Conservation (phyloP, 2,329 filamentous ascomycete genomes). For the Talaromyces piceae region DNA sequence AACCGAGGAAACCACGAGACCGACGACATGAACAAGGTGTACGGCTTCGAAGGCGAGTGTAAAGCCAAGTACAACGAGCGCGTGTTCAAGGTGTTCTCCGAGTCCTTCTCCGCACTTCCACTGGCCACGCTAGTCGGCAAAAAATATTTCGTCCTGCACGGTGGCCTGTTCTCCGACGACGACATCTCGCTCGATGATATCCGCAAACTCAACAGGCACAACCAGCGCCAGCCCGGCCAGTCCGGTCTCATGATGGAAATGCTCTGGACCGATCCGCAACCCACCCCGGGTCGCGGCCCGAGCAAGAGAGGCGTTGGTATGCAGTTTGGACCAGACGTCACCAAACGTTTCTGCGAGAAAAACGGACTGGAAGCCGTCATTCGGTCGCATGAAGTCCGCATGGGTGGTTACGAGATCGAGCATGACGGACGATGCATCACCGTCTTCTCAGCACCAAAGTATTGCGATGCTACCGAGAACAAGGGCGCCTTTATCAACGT, state of each 20-base stretch:
- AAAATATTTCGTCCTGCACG: slow-evolving; percentile 88
- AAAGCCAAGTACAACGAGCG: slow-evolving; percentile 96
- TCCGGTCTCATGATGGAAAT: slow-evolving; percentile 99
- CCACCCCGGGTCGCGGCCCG: slow-evolving; percentile 74
- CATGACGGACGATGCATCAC: slow-evolving; percentile 95
- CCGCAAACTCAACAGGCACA: slow-evolving; percentile 81
- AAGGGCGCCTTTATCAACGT: slow-evolving; percentile 98
- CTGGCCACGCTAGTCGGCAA: slow-evolving; percentile 84
- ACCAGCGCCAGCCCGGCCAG: slow-evolving; percentile 87
- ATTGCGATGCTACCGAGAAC: slow-evolving; percentile 97
- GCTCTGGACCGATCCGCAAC: slow-evolving; percentile 97
- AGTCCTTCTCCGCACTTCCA: slow-evolving; percentile 91
- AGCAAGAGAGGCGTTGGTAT: slow-evolving; percentile 95
- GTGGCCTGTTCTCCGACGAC: slow-evolving; percentile 91
- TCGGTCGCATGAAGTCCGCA: slow-evolving; percentile 92
- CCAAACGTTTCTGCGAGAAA: slow-evolving; percentile 91
- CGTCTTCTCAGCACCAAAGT: slow-evolving; percentile 94
- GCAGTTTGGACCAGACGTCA: slow-evolving; percentile 95
- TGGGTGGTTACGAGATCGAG: slow-evolving; percentile 99
- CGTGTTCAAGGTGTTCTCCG: slow-evolving; percentile 94
- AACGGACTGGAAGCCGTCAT: slow-evolving; percentile 94
- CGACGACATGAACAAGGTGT: slow-evolving; percentile 98
- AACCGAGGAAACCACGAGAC: slow-evolving; percentile 99
- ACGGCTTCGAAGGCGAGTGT: slow-evolving; percentile 97
- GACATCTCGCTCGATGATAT: slow-evolving; percentile 89